Percentiles rank a stretch among this genome's conserved stretches.
phyloP scores from a whole-genome alignment of 495 filamentous ascomycete species.

The Massariosphaeria phaeospora region DNA sequence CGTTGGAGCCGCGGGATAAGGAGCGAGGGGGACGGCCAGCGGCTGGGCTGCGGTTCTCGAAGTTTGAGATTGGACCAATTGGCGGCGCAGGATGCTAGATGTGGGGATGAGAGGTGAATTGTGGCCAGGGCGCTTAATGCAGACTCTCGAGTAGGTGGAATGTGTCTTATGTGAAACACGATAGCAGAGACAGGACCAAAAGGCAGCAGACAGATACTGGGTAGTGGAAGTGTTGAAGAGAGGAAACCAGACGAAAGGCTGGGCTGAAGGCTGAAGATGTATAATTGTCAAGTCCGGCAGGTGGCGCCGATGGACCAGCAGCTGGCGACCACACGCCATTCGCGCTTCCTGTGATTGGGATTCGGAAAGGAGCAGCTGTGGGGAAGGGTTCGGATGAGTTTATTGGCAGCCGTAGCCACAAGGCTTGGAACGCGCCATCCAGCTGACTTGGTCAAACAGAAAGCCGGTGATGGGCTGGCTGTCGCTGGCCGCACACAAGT shows the following conservation, averaged over 20 bases:
- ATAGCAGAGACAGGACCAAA: slow-evolving; percentile 13
- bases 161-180: slow-evolving; percentile 26
- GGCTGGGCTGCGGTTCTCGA: slow-evolving; percentile 6
- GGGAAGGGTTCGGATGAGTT: neutral
- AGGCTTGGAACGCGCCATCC: slow-evolving; percentile 11
- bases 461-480: neutral
- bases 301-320: neutral
- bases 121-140: slow-evolving; percentile 29
- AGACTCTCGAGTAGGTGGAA: slow-evolving; percentile 14
- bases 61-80: slow-evolving; percentile 22
- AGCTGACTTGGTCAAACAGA: neutral
- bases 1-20: neutral
- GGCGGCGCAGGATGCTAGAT: neutral
- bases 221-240: neutral
- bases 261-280: neutral
- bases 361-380: slow-evolving; percentile 2
- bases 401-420: slow-evolving; percentile 13
- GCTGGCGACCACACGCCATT: slow-evolving; percentile 11
- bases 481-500: slow-evolving; percentile 6
- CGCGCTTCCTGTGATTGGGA: neutral
- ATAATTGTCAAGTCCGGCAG: slow-evolving; percentile 4
- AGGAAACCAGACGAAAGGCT: slow-evolving; percentile 7
- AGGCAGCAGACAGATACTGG: slow-evolving; percentile 9
- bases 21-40: neutral
- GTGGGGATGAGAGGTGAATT: slow-evolving; percentile 13